Evolutionary conservation across 257 asterid species (phyloP), one percentile per base, ranked within the genome.

Genomic region (Cruciata laevipes): DNA sequence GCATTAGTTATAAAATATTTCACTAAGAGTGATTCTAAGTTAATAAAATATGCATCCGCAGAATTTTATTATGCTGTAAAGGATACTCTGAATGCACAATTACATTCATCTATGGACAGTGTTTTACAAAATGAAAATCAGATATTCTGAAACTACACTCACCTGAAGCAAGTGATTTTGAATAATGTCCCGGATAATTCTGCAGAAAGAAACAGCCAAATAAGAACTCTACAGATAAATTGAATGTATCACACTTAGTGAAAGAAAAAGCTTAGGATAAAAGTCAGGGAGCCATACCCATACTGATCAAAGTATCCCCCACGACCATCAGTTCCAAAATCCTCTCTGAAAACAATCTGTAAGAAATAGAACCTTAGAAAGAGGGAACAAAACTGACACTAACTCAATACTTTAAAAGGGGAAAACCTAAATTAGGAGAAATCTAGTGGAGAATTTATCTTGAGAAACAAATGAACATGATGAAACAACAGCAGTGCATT

Each of bases 231-330:
- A 42, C 18, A 42, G 64, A 35, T 49, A 6, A 30, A n/a, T 30
- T 31, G n/a, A 37, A 69, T 37, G 27, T 23, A 52, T 10, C 12
- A 59, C 64, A 59, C 40, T 27, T 59, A 2, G 58, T 9, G 38
- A 3, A 67, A 25, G 33, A 42, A 57, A 69, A 47, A 47, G 20
- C 55, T 27, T 23, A 16, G 20, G 42, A 18, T 65, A 76, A 76
- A 76, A 64, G 73, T 25, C 61, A 16, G 18, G 61, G 60, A 61
- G 57, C 73, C 88, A 76, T 85, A 90, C 98, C 99, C 99, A 68
- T 94, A 94, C 77, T 94, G 86, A 76, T 94, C 96, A 69, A 94
- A 94, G 79, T 94, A 94, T 81, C 99, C 99, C 76, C 99, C 99
- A 21, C 99, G 99, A 12, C 99, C 99, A 66, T 94, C 98, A 56